phyloP scores from a whole-genome alignment of 2,329 filamentous ascomycete genomes.

The Microdochium bolleyi region DNA sequence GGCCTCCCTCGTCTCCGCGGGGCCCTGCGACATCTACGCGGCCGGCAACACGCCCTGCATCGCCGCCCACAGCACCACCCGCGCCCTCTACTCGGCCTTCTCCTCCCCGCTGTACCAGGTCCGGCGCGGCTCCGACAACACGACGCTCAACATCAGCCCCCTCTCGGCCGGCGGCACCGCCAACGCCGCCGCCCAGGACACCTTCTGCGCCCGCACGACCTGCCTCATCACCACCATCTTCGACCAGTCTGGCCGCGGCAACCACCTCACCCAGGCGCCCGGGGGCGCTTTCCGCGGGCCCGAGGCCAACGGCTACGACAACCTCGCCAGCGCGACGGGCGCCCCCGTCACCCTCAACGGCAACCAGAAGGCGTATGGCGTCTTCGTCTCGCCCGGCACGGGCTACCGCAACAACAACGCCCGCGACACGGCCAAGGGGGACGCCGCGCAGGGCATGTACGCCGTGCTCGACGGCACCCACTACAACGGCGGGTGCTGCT shows the following conservation, averaged over 20 bases:
- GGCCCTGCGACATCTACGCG: slow-evolving; percentile 54
- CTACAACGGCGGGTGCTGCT: slow-evolving; percentile 49
- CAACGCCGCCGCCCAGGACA: slow-evolving; percentile 51
- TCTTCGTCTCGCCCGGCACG: slow-evolving; percentile 52
- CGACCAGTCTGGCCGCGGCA: slow-evolving; percentile 54
- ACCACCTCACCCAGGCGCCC: slow-evolving; percentile 56
- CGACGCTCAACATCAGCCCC: slow-evolving; percentile 39
- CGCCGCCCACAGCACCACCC: slow-evolving; percentile 58
- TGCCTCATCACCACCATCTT: slow-evolving; percentile 59
- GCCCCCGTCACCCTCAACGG: slow-evolving; percentile 55
- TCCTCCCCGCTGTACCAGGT: slow-evolving; percentile 51
- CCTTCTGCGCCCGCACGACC: slow-evolving; percentile 51
- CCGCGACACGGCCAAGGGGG: slow-evolving; percentile 43
- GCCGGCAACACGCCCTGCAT: slow-evolving; percentile 53
- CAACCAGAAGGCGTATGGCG: slow-evolving; percentile 53
- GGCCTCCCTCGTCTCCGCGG: slow-evolving; percentile 36
- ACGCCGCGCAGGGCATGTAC: slow-evolving; percentile 52
- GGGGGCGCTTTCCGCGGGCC: slow-evolving; percentile 50
- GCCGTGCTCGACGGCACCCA: slow-evolving; percentile 52
- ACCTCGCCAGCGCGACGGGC: slow-evolving; percentile 48
- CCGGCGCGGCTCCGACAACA: slow-evolving; percentile 42
- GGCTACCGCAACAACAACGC: slow-evolving; percentile 54
- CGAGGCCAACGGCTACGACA: slow-evolving; percentile 48
- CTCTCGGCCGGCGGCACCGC: slow-evolving; percentile 53
- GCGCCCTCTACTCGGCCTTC: slow-evolving; percentile 49